Evolutionary conservation across 176 grass and related monocot species (phyloP).

Genomic region (Oryza rufipogon): DNA sequence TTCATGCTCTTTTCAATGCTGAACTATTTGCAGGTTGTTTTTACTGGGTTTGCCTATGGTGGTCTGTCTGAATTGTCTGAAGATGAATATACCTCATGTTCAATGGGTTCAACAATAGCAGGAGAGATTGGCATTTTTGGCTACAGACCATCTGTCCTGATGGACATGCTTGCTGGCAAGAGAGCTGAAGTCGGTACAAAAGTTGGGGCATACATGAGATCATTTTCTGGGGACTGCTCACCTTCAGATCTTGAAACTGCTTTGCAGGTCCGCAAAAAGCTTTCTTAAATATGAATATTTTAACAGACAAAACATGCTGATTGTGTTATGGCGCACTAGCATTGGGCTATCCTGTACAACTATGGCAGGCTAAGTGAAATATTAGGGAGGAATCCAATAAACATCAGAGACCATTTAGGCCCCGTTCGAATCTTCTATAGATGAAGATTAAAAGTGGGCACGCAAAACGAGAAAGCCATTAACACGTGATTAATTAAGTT

Average conservation of each 20-base stretch:
- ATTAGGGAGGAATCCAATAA: not conserved
- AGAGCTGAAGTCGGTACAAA: conserved; percentile 98
- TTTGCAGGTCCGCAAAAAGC: conserved; percentile 69
- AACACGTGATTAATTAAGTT: too few relatives aligned
- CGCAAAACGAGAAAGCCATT: too few relatives aligned
- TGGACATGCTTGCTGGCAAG: conserved; percentile 99
- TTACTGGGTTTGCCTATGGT: conserved; percentile 98
- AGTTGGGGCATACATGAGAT: conserved; percentile 97
- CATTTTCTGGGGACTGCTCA: conserved; percentile 96
- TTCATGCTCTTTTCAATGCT: conserved; percentile 21
- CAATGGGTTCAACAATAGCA: conserved; percentile 97
- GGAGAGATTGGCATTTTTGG: conserved; percentile 98
- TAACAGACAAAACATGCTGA: conserved; percentile 4
- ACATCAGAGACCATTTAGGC: not conserved
- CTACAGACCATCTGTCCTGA: conserved; percentile 89
- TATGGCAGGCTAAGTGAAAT: not conserved
- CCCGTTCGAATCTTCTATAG: too few relatives aligned
- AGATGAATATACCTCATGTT: conserved; percentile 96
- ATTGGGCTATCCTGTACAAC: not conserved
- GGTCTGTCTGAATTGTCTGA: conserved; percentile 95
- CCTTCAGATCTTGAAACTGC: conserved; percentile 96
- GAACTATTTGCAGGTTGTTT: conserved; percentile 78
- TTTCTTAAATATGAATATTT: conserved; percentile 26
- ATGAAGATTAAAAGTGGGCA: too few relatives aligned
- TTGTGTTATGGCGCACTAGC: not conserved